Evolutionary conservation across 75 land plant species (phyloP), one percentile per base, ranked within the genome.

Genomic region (Picea sitchensis): DNA sequence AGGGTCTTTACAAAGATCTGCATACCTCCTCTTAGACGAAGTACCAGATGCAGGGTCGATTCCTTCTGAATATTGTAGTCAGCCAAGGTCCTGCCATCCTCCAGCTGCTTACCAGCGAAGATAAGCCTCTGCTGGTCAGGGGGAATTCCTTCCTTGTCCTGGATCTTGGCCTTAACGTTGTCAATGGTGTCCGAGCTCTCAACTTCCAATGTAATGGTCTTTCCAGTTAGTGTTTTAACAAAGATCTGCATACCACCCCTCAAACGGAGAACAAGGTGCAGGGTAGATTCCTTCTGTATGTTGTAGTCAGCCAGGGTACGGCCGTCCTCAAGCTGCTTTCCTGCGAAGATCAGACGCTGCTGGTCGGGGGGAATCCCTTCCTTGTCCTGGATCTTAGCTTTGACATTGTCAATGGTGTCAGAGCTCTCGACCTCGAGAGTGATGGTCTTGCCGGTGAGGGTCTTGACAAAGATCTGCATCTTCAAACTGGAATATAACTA

Each of bases 31-130:
- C 86, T 67, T 20, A 84, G 62, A 32, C 86, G 85, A 21, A 84
- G 80, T 4, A 83, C 86, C 47, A 84, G 47, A 73, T 84, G 86
- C 32, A 84, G 80, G 17, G 81, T 84, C 8, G 86, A 84, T 38
- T 78, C 85, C 34, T 56, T 76, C 20, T 57, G 60, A 57, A 76
- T 54, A 15, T 76, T 38, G 14, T 76, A 17, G 9, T 51, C 56
- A 51, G 56, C 56, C 56, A 51, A 51, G 32, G 71, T 65, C 58
- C 31, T 63, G 72, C 67, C 67, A 51, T 58, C 30, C 75, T 69
- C 58, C 15, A 54, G 26, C 61, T 61, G 73, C 13, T 57, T 59
- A 51, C 56, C 56, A 9, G 56, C 56, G 56, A 51, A 51, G 56
- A 51, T 51, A 51, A 51, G 56, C 56, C 56, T 51, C 56, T 51